phyloP scores from a whole-genome alignment of 345 rosid species.

The Limnanthes douglasii region DNA sequence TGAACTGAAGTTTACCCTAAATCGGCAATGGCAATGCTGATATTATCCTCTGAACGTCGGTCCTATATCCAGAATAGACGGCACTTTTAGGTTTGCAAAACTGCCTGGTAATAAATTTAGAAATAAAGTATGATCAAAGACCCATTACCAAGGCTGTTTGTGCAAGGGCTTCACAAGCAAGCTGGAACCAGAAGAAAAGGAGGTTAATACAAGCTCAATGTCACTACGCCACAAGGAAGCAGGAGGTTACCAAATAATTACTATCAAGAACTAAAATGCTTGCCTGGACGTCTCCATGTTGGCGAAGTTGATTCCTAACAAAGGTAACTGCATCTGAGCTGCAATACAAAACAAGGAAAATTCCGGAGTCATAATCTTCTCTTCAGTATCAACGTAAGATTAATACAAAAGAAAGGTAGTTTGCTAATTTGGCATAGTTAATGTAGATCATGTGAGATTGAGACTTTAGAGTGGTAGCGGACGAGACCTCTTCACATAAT shows the following conservation, averaged over 20 bases:
- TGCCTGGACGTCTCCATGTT: slow-evolving; percentile 95
- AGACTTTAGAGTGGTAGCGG: background rate
- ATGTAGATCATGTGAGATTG: background rate
- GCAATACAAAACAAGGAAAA: slow-evolving; percentile 13
- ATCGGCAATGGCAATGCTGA: slow-evolving; percentile 70
- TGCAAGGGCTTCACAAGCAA: slow-evolving; percentile 82
- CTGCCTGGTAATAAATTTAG: background rate
- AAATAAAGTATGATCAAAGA: background rate
- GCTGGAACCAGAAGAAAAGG: slow-evolving; percentile 26
- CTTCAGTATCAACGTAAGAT: background rate
- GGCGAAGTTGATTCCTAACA: slow-evolving; percentile 65
- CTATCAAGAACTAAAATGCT: background rate
- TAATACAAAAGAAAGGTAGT: background rate
- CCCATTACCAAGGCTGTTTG: slow-evolving; percentile 56
- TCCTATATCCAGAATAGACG: slow-evolving; percentile 32
- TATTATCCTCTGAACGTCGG: slow-evolving; percentile 55
- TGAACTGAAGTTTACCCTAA: slow-evolving; percentile 39
- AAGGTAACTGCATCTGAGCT: slow-evolving; percentile 62
- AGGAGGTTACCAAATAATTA: background rate
- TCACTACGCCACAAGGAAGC: background rate
- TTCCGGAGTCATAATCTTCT: slow-evolving; percentile 1
- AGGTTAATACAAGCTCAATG: slow-evolving; percentile 2
- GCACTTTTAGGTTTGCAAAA: slow-evolving; percentile 7
- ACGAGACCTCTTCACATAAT: slow-evolving; percentile 67
- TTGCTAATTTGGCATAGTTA: background rate